phyloP scores from a whole-genome alignment of 345 rosid species.

The Lepidium sativum region DNA sequence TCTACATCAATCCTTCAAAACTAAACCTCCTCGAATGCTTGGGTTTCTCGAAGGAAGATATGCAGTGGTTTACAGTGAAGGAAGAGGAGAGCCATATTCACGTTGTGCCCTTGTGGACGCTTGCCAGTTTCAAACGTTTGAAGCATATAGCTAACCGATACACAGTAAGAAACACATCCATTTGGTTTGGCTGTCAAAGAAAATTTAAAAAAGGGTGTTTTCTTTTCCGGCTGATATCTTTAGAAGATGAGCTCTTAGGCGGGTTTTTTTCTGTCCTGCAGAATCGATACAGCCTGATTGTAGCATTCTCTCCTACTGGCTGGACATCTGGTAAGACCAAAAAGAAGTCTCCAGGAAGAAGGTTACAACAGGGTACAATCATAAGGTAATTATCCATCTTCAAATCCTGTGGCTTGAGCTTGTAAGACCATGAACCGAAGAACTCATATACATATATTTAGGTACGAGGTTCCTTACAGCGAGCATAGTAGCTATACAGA shows the following conservation, averaged over 20 bases:
- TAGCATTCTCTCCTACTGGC: conserved; percentile 95
- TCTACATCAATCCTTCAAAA: conserved; percentile 64
- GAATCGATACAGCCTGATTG: conserved; percentile 69
- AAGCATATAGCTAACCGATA: conserved; percentile 71
- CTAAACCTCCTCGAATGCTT: conserved; percentile 62
- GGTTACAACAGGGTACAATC: conserved; percentile 91
- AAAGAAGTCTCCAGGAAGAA: conserved; percentile 79
- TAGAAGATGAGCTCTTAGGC: background rate
- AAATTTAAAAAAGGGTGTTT: no score
- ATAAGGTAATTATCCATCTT: conserved; percentile 44
- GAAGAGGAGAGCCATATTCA: conserved; percentile 89
- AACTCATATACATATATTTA: conserved; percentile 1
- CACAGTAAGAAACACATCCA: conserved; percentile 42
- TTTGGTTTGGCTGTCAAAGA: background rate
- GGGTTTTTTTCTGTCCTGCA: conserved; percentile 18
- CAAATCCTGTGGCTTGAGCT: background rate
- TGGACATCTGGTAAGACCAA: conserved; percentile 86
- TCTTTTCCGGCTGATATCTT: background rate
- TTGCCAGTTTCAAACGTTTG: conserved; percentile 89
- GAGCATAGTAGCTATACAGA: conserved; percentile 90
- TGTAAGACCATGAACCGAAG: background rate
- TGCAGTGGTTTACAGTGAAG: conserved; percentile 77
- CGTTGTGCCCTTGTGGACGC: conserved; percentile 94
- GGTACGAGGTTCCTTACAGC: conserved; percentile 94
- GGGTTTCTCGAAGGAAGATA: conserved; percentile 69